Evolutionary conservation across 805 yeast species (phyloP).

Genomic region (Nakazawaea peltata): DNA sequence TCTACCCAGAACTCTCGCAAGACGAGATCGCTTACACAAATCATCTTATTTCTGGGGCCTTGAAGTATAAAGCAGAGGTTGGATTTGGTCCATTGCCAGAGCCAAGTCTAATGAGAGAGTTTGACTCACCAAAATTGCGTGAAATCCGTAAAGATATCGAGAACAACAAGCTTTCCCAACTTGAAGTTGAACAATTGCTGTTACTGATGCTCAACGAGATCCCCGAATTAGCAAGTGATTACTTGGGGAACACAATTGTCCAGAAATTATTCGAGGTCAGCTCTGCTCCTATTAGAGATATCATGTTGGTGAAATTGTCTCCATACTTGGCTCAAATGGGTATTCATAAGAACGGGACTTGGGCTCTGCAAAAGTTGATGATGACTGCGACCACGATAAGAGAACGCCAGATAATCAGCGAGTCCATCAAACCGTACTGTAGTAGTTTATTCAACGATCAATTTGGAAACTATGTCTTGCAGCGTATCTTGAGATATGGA

Average conservation of each 20-base stretch:
- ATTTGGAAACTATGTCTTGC: constrained; percentile 93
- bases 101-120: constrained; percentile 56
- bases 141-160: constrained; percentile 77
- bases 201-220: constrained; percentile 80
- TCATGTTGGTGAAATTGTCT: constrained; percentile 70
- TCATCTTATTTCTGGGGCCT: constrained; percentile 36
- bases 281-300: constrained; percentile 62
- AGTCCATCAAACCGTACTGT: constrained; percentile 70
- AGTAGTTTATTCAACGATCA: constrained; percentile 88
- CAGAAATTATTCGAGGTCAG: constrained; percentile 79
- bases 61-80: constrained; percentile 32
- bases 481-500: constrained; percentile 87
- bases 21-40: constrained; percentile 36
- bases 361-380: constrained; percentile 98
- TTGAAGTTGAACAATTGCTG: constrained; percentile 75
- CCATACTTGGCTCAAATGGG: constrained; percentile 87
- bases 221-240: constrained; percentile 87
- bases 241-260: constrained; percentile 91
- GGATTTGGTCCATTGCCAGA: constrained; percentile 75
- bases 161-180: constrained; percentile 37
- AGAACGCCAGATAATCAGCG: constrained; percentile 58
- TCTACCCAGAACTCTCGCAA: constrained; percentile 53
- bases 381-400: constrained; percentile 58
- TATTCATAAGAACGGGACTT: constrained; percentile 95
- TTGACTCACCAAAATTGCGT: constrained; percentile 82